Conservation (phyloP, 1,284 basidiomycete genomes). For the Fistulinella cinereoalba region DNA sequence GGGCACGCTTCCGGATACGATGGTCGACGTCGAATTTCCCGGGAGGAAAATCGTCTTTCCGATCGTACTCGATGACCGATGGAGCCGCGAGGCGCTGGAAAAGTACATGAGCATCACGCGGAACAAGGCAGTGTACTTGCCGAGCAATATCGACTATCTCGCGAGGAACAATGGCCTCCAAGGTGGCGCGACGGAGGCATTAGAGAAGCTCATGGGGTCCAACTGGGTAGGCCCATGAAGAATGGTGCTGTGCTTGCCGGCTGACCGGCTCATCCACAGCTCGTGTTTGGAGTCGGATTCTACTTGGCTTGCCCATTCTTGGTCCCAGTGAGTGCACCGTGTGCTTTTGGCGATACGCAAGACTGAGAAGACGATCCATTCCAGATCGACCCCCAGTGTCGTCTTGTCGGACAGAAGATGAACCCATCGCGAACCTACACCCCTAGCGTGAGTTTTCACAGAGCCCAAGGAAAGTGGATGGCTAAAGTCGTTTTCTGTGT, state of each 20-base stretch:
- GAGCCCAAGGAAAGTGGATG: too few relatives aligned
- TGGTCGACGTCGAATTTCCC: slow-evolving; percentile 44
- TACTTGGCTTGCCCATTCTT: slow-evolving; percentile 62
- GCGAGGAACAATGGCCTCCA: slow-evolving; percentile 60
- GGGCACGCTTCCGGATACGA: slow-evolving; percentile 38
- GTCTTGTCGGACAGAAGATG: slow-evolving; percentile 62
- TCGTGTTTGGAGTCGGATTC: slow-evolving; percentile 61
- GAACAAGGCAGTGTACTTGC: slow-evolving; percentile 62
- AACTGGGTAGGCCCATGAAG: slow-evolving; percentile 50
- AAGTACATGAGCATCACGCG: slow-evolving; percentile 56
- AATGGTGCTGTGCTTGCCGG: too few relatives aligned
- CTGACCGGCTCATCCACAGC: too few relatives aligned
- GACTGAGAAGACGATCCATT: not conserved
- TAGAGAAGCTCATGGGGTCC: slow-evolving; percentile 44
- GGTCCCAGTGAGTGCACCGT: slow-evolving; percentile 44
- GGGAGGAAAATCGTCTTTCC: slow-evolving; percentile 59
- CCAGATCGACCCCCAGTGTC: slow-evolving; percentile 60
- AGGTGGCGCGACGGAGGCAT: slow-evolving; percentile 42
- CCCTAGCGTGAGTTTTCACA: slow-evolving; percentile 43
- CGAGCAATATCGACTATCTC: slow-evolving; percentile 66
- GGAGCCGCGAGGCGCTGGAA: slow-evolving; percentile 53
- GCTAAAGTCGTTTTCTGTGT: too few relatives aligned
- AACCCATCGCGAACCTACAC: slow-evolving; percentile 63
- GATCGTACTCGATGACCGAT: slow-evolving; percentile 60
- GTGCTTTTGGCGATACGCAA: not conserved